Evolutionary conservation across 2,329 filamentous ascomycete species (phyloP).

Genomic region (Raffaelea albimanens): DNA sequence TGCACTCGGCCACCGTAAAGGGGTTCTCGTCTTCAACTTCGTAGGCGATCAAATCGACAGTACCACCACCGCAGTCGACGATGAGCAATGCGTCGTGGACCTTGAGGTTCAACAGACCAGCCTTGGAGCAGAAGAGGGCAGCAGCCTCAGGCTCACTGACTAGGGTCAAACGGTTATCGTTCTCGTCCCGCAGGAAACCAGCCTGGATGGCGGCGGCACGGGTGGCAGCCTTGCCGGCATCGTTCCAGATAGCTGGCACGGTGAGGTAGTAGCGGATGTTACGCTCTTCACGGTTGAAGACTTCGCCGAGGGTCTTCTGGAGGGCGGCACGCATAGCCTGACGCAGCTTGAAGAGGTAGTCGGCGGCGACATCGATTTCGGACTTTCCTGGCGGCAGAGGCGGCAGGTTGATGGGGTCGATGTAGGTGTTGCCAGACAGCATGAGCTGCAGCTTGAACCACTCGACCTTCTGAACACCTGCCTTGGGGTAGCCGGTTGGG

Average conservation of each 20-base stretch:
- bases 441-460: conserved; percentile 99
- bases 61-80: conserved; percentile 96
- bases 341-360: conserved; percentile 96
- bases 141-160: conserved; percentile 96
- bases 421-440: conserved; percentile 97
- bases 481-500: conserved; percentile 94
- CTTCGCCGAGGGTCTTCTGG: conserved; percentile 92
- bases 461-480: conserved; percentile 95
- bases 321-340: conserved; percentile 94
- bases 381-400: conserved; percentile 96
- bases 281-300: conserved; percentile 95
- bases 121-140: conserved; percentile 96
- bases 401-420: conserved; percentile 96
- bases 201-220: conserved; percentile 93
- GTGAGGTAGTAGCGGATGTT: conserved; percentile 98
- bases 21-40: conserved; percentile 97
- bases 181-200: conserved; percentile 92
- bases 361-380: conserved; percentile 97
- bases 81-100: conserved; percentile 98
- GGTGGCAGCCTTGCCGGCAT: conserved; percentile 94
- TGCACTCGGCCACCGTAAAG: conserved; percentile 95
- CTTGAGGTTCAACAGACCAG: conserved; percentile 89
- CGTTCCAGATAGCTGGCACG: conserved; percentile 99
- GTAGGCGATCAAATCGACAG: conserved; percentile 97
- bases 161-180: conserved; percentile 89